phyloP scores from a whole-genome alignment of 345 rosid genomes.

The Alliaria petiolata region DNA sequence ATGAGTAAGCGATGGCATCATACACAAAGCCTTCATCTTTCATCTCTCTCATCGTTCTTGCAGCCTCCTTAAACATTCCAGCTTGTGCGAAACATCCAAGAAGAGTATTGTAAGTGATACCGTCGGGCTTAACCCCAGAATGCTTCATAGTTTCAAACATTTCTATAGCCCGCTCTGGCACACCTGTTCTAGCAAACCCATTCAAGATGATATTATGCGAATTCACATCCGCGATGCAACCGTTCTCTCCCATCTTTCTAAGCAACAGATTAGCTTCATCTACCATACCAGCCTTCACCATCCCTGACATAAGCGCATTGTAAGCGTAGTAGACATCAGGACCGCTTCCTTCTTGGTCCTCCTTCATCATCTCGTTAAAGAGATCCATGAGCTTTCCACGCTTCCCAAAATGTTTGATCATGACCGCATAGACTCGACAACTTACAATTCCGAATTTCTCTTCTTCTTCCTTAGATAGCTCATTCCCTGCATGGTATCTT shows the following conservation, averaged over 20 bases:
- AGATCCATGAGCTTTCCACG: neutral
- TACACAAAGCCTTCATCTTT: constrained; percentile 63
- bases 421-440: too few species aligned
- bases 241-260: constrained; percentile 67
- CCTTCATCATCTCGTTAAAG: constrained; percentile 59
- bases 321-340: constrained; percentile 50
- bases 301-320: constrained; percentile 85
- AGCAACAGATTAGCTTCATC: constrained; percentile 70
- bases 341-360: constrained; percentile 37
- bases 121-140: constrained; percentile 31
- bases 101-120: too few species aligned
- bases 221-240: constrained; percentile 62
- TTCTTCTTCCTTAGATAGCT: neutral
- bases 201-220: constrained; percentile 77
- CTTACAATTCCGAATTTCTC: neutral
- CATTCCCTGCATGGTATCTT: too few species aligned
- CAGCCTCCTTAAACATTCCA: constrained; percentile 76
- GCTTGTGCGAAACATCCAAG: neutral
- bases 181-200: constrained; percentile 70
- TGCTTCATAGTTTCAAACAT: constrained; percentile 56
- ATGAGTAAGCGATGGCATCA: constrained; percentile 56
- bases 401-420: neutral
- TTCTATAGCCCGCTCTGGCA: constrained; percentile 55
- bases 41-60: constrained; percentile 82
- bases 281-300: constrained; percentile 76